These are phyloP conservation scores for Wickerhamomyces ciferrii DNA, from an alignment of 805 yeast species.

Conservation along the genomic window DNA sequence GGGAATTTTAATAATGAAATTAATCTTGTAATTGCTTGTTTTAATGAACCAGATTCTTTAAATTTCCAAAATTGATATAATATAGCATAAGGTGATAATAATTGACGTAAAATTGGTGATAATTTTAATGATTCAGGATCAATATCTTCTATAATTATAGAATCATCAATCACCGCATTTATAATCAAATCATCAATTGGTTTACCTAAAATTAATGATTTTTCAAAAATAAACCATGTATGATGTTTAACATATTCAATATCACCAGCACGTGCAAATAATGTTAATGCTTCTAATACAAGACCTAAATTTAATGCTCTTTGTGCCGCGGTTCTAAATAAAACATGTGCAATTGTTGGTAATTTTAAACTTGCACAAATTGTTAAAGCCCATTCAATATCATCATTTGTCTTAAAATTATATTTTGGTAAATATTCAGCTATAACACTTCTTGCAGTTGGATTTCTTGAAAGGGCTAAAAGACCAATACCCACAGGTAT, in stretches of 20 bases:
- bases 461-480: slow-evolving; percentile 41
- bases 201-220: slow-evolving; percentile 44
- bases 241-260: slow-evolving; percentile 41
- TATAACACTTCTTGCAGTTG: slow-evolving; percentile 38
- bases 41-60: slow-evolving; percentile 20
- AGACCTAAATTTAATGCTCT: slow-evolving; percentile 16
- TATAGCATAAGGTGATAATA: slow-evolving; percentile 68
- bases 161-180: slow-evolving; percentile 40
- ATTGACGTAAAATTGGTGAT: slow-evolving; percentile 59
- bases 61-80: slow-evolving; percentile 43
- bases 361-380: slow-evolving; percentile 65
- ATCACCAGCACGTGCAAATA: slow-evolving; percentile 62
- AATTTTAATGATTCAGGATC: slow-evolving; percentile 24
- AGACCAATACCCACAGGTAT: slow-evolving; percentile 72
- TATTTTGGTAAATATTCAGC: slow-evolving; percentile 56
- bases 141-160: slow-evolving; percentile 22
- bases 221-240: slow-evolving; percentile 61
- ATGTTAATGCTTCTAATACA: slow-evolving; percentile 55
- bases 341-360: slow-evolving; percentile 48
- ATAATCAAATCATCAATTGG: slow-evolving; percentile 54
- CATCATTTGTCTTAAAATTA: slow-evolving; percentile 63
- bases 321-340: slow-evolving; percentile 34
- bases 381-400: slow-evolving; percentile 73
- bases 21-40: slow-evolving; percentile 25
- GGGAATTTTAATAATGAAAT: slow-evolving; percentile 39